A percentile compares a stretch with the other conserved stretches of the same genome.
Evolutionary conservation across 768 basidiomycete genomes (phyloP).

Genomic region (Leccinum subtestaceum): DNA sequence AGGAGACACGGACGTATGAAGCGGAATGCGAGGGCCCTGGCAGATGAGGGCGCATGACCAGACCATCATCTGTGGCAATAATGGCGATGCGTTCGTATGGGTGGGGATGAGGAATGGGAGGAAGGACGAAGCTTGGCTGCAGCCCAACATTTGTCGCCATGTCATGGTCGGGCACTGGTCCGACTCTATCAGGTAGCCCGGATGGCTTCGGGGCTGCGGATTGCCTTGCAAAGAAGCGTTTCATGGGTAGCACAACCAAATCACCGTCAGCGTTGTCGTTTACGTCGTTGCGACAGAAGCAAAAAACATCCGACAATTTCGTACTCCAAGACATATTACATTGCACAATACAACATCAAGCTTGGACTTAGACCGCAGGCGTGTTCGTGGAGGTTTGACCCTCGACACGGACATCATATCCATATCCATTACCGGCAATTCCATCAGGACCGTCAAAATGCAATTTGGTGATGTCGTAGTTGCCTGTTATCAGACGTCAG

Average conservation of each 20-base stretch:
- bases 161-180: slow-evolving; percentile 2
- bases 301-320: slow-evolving; percentile 4
- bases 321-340: slow-evolving; percentile 13
- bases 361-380: slow-evolving; percentile 33
- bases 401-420: slow-evolving; percentile 70
- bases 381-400: slow-evolving; percentile 54
- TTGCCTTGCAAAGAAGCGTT: slow-evolving; percentile 29
- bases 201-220: slow-evolving; percentile 11
- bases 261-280: neutral
- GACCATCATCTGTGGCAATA: slow-evolving; percentile 54
- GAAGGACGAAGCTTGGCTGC: slow-evolving; percentile 63
- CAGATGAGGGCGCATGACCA: slow-evolving; percentile 63
- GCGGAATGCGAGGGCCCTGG: slow-evolving; percentile 25
- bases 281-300: neutral
- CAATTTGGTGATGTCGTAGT: slow-evolving; percentile 87
- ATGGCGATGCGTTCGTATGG: slow-evolving; percentile 70
- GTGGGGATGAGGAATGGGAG: slow-evolving; percentile 71
- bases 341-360: slow-evolving; percentile 27
- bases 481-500: slow-evolving; percentile 50
- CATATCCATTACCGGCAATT: slow-evolving; percentile 73
- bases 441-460: slow-evolving; percentile 87
- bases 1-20: slow-evolving; percentile 49
- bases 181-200: neutral
- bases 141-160: slow-evolving; percentile 28
- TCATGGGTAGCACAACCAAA: slow-evolving; percentile 23